These are phyloP conservation scores for Neurospora sp. DNA, from an alignment of 495 filamentous ascomycete species.

Conservation along the genomic window DNA sequence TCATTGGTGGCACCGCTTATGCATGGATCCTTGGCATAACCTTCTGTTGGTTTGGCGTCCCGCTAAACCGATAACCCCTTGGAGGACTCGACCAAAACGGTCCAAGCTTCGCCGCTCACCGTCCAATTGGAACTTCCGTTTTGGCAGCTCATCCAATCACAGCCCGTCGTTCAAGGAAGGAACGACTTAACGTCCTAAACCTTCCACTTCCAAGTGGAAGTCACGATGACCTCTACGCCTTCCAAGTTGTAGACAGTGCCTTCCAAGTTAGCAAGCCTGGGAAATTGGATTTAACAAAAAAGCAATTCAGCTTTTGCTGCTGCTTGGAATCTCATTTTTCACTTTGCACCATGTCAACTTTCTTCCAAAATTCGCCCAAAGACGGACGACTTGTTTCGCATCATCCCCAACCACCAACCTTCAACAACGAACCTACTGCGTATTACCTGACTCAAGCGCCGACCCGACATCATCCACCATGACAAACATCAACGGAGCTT, in stretches of 20 bases:
- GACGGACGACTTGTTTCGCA: not conserved
- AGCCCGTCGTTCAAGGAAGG: not conserved
- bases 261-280: not conserved
- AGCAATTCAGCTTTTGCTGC: not conserved
- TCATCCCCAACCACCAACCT: not conserved
- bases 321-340: not conserved
- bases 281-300: not conserved
- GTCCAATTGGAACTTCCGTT: not conserved
- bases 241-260: not conserved
- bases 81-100: not conserved
- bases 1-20: conserved; percentile 12
- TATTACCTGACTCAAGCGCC: not conserved
- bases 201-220: not conserved
- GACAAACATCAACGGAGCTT: not conserved
- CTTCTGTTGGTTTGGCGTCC: conserved; percentile 1
- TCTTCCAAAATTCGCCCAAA: not conserved
- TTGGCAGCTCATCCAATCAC: not conserved
- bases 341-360: not conserved
- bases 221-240: not conserved
- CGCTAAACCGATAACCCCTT: not conserved
- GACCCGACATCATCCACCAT: not conserved
- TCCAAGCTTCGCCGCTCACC: not conserved
- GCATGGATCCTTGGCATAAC: conserved; percentile 8
- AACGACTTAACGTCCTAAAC: not conserved
- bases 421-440: not conserved